Conservation (phyloP, 2,329 filamentous ascomycete species). For the Cercospora sojina region DNA sequence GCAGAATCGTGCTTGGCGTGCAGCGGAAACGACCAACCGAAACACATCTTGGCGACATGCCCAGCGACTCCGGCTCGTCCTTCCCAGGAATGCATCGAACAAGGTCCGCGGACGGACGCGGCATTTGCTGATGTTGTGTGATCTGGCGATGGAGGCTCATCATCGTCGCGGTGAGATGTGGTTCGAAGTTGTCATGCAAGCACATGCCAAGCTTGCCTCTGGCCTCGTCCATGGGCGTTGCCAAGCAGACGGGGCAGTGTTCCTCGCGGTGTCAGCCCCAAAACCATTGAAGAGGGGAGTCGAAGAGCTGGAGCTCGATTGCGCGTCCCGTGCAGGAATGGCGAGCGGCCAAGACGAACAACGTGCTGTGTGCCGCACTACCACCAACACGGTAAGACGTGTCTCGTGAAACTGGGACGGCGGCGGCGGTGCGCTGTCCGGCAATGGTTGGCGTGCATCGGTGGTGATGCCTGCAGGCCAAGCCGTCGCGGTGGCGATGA, state of each 20-base stretch:
- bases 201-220: not conserved
- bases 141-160: not conserved
- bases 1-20: constrained; percentile 15
- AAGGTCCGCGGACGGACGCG: constrained; percentile 16
- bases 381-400: not conserved
- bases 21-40: constrained; percentile 7
- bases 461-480: not conserved
- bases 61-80: constrained; percentile 8
- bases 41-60: constrained; percentile 9
- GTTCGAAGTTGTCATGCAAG: not conserved
- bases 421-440: constrained; percentile 4
- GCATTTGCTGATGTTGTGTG: constrained; percentile 1
- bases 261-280: not conserved
- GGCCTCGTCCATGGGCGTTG: not conserved
- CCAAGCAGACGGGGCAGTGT: not conserved
- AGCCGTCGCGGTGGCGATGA: not conserved
- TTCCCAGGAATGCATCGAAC: constrained; percentile 1
- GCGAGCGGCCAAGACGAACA: not conserved
- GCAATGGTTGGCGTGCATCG: constrained; percentile 2
- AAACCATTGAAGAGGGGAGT: not conserved
- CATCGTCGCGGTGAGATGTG: not conserved
- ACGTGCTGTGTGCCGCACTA: not conserved
- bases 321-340: not conserved
- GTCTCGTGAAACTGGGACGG: not conserved
- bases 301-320: not conserved